Evolutionary conservation across 2,329 filamentous ascomycete genomes (phyloP), one percentile per base, ranked within the genome.

Genomic region (Clonostachys byssicola): DNA sequence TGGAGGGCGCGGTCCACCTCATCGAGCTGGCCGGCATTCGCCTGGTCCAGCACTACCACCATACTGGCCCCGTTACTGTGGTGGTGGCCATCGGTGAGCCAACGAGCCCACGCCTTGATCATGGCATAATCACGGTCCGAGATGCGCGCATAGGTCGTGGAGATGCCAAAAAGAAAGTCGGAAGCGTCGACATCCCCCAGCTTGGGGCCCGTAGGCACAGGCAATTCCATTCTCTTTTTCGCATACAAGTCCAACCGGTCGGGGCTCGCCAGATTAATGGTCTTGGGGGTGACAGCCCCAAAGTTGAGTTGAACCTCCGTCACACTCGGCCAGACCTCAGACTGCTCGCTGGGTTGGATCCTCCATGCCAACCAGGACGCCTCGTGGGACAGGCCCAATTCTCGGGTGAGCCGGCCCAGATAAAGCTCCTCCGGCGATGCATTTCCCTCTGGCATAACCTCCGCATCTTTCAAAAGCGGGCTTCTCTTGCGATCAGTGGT

Each of bases 61-160:
- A 75, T 52, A 6, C 60, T 65, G 4, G 71, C 72, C 12, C 73
- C 73, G 49, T 74, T 75, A 3, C 66, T 67, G 12, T 55, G 53
- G 4, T 64, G 60, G 9, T 60, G 59, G 5, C 68, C 67, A 41
- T 71, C 60, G 1, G 73, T 73, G 47, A 75, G 62, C 71, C 71
- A 75, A 4, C 71, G 62, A 36, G 67, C 59, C 73, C 72, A 75
- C 48, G 69, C 65, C 40, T 59, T 60, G 6, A 74, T 53, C 40
- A 73, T 55, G 10, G 67, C 63, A 47, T 63, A 64, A 45, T 73
- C 63, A 10, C 62, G 56, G 40, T 65, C 62, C 3, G 59, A 57
- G 33, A 76, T 57, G 5, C 71, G 64, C 14, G 62, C 58, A 47
- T 67, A 73, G 12, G 68, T 72, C 1, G 72, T 72, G 3, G 70